Evolutionary conservation across 495 filamentous ascomycete species (phyloP), one percentile per base, ranked within the genome.

Genomic region (Aspergillus affinis): DNA sequence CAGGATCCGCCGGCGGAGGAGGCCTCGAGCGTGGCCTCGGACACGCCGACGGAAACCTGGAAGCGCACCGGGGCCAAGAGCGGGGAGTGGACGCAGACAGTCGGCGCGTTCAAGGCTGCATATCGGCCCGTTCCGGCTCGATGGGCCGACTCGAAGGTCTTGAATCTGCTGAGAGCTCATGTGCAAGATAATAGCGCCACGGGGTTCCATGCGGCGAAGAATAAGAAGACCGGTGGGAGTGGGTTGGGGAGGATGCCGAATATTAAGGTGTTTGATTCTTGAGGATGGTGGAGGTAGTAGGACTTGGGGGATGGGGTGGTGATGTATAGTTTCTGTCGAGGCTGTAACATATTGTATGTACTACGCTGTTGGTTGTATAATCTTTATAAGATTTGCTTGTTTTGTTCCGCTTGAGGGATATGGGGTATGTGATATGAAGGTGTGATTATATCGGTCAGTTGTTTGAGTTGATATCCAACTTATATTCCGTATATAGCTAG

Each of bases 51-150:
- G n/a, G 81, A 84, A 60, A 79, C 71, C 26, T 84, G 81, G 81
- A 80, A 80, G 64, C 70, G 80, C 45, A 81, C 76, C 4, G 79
- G 76, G 27, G 76, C 74, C 47, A 76, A 78, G 69, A 82, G 69
- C 60, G 94, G 93, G 53, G 94, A 98, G 79, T 98, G 94, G 94
- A 90, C 89, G 61, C 94, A 98, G 82, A 98, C 94, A 0, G 82
- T 97, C 13, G 94, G 94, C 12, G 90, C 91, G 2, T 97, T 94
- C 72, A 92, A 90, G 82, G 93, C 94, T 17, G 91, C 92, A 21
- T 97, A 98, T 70, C 78, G 94, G 18, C 92, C 93, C 15, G 92
- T 97, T 55, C 94, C 94, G 27, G 66, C 72, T 52, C 81, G 94
- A 61, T 98, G 94, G 94, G 83, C 80, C 64, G 86, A 86, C 18